A percentile compares a stretch with the other conserved stretches of the same genome.
Evolutionary conservation across 306 rosid genomes (phyloP).

Genomic region (Castanea sativa): DNA sequence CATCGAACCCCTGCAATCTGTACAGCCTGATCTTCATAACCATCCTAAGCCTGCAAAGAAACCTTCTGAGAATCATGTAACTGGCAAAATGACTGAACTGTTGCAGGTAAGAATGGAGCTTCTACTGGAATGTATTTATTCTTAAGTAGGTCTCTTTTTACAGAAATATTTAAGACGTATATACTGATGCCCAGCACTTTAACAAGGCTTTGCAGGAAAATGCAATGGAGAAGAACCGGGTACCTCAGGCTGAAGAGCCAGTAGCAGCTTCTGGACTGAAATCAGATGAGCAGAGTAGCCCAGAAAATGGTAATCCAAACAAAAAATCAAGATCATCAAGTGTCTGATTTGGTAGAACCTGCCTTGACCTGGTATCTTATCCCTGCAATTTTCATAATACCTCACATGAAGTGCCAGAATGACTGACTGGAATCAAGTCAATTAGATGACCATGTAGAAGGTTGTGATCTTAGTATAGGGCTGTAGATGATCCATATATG

Average conservation of each 20-base stretch:
- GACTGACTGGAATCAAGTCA: background rate
- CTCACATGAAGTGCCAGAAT: background rate
- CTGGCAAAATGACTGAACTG: slow-evolving; percentile 60
- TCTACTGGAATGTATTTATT: background rate
- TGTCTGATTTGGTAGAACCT: background rate
- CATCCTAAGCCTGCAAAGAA: slow-evolving; percentile 29
- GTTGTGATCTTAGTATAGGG: background rate
- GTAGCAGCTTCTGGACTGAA: slow-evolving; percentile 27
- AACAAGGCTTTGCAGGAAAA: slow-evolving; percentile 64
- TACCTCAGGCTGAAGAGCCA: slow-evolving; percentile 30
- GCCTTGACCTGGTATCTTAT: slow-evolving; percentile 8
- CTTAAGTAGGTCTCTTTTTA: background rate
- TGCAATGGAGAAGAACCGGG: slow-evolving; percentile 45
- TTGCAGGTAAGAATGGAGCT: slow-evolving; percentile 63
- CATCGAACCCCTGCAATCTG: slow-evolving; percentile 62
- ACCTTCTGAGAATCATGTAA: slow-evolving; percentile 37
- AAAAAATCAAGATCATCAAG: slow-evolving; percentile 7
- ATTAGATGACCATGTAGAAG: background rate
- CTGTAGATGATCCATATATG: background rate
- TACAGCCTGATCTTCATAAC: slow-evolving; percentile 33
- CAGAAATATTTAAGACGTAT: background rate
- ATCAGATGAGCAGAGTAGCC: slow-evolving; percentile 32
- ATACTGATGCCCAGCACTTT: slow-evolving; percentile 23
- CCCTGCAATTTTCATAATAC: slow-evolving; percentile 3
- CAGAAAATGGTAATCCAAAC: slow-evolving; percentile 13